Evolutionary conservation across 2,329 filamentous ascomycete genomes (phyloP).

Genomic region (Fusarium mexicanum): DNA sequence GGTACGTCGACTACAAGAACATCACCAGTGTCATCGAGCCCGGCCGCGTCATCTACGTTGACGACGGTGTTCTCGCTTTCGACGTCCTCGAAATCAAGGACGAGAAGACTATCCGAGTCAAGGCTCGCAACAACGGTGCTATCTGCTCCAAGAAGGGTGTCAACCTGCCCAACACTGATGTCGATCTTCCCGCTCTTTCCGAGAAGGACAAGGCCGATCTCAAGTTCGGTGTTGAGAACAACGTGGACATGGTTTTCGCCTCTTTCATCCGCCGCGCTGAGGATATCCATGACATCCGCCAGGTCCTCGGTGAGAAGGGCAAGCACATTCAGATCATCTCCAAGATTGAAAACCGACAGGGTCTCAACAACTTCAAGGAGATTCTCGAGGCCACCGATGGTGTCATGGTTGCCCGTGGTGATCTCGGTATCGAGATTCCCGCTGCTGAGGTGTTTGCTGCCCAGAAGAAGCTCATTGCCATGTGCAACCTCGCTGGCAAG

Average conservation of each 20-base stretch:
- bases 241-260: slow-evolving; percentile 98
- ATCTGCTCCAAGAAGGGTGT: slow-evolving; percentile 99
- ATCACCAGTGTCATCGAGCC: slow-evolving; percentile 96
- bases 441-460: slow-evolving; percentile 98
- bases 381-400: slow-evolving; percentile 96
- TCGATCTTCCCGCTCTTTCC: slow-evolving; percentile 95
- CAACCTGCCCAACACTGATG: slow-evolving; percentile 98
- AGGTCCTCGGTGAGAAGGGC: slow-evolving; percentile 89
- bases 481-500: slow-evolving; percentile 99
- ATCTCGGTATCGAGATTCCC: slow-evolving; percentile 95
- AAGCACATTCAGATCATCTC: slow-evolving; percentile 99
- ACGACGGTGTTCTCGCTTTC: slow-evolving; percentile 97
- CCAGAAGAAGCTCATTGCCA: slow-evolving; percentile 99
- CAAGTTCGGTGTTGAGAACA: slow-evolving; percentile 96
- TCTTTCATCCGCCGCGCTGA: slow-evolving; percentile 96
- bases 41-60: slow-evolving; percentile 96
- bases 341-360: slow-evolving; percentile 99
- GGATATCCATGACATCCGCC: slow-evolving; percentile 92
- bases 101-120: slow-evolving; percentile 86
- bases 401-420: slow-evolving; percentile 99
- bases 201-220: slow-evolving; percentile 98
- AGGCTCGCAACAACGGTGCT: slow-evolving; percentile 95
- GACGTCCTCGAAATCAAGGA: slow-evolving; percentile 90
- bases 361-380: slow-evolving; percentile 99
- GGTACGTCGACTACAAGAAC: slow-evolving; percentile 99